A percentile compares a stretch with the other conserved stretches of the same genome.
Conservation (phyloP, 257 asterid species). For the Primulina eburnea region DNA sequence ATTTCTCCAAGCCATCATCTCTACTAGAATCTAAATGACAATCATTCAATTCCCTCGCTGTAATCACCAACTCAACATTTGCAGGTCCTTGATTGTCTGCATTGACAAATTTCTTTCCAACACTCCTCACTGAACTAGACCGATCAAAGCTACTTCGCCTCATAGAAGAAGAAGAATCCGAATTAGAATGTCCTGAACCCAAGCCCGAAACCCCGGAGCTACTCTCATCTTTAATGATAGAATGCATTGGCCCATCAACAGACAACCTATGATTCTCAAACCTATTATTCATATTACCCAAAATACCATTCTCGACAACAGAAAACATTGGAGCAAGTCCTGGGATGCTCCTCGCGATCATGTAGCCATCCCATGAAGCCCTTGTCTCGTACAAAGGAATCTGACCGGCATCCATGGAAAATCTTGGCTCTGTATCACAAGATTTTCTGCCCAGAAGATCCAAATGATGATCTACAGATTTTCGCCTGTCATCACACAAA, state of each 20-base stretch:
- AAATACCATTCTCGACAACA: conserved; percentile 58
- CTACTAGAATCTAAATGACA: conserved; percentile 60
- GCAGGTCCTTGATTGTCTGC: conserved; percentile 63
- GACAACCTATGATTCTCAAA: conserved; percentile 65
- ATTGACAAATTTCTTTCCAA: conserved; percentile 51
- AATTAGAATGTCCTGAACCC: conserved; percentile 65
- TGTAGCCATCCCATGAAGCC: conserved; percentile 98
- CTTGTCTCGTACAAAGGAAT: conserved; percentile 81
- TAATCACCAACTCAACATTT: conserved; percentile 66
- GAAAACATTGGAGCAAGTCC: conserved; percentile 83
- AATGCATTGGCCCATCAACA: conserved; percentile 81
- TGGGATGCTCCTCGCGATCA: conserved; percentile 86
- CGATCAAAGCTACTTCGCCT: conserved; percentile 82
- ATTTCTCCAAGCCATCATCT: conserved; percentile 39
- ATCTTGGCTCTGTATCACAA: conserved; percentile 61
- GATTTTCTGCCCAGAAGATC: conserved; percentile 64
- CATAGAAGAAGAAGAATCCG: conserved; percentile 83
- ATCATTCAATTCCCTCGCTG: conserved; percentile 84
- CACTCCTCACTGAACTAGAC: conserved; percentile 82
- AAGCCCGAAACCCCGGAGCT: conserved; percentile 77
- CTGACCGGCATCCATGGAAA: conserved; percentile 62
- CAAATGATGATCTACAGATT: conserved; percentile 38
- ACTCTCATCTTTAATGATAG: conserved; percentile 76
- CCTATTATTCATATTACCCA: conserved; percentile 39
- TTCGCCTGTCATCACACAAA: conserved; percentile 19